Evolutionary conservation across 257 asterid species (phyloP).

Genomic region (Linderniella brevidens): DNA sequence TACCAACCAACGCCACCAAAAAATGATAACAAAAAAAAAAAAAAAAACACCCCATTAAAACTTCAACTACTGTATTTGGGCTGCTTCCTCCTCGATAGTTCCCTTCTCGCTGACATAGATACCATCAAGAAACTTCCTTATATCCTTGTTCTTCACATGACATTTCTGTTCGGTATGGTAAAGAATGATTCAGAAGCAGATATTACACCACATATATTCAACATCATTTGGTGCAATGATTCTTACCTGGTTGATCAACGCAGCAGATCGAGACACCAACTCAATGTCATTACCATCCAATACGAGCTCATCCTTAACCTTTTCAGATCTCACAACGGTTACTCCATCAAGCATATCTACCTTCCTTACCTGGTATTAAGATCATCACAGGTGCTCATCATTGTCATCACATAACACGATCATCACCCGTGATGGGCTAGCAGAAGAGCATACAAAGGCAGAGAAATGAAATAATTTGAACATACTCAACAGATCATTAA

Average conservation of each 20-base stretch:
- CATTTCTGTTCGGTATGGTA: conserved; percentile 33
- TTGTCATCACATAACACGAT: not conserved
- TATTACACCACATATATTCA: not conserved
- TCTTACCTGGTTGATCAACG: conserved; percentile 58
- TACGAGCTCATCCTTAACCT: conserved; percentile 67
- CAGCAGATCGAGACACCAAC: conserved; percentile 68
- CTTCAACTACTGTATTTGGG: too few relatives aligned
- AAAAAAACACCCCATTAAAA: too few relatives aligned
- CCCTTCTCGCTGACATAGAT: conserved; percentile 79
- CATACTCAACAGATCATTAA: too few relatives aligned
- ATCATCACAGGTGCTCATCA: not conserved
- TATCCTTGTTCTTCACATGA: conserved; percentile 80
- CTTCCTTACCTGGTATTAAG: conserved; percentile 45
- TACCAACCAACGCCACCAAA: too few relatives aligned
- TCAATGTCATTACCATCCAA: conserved; percentile 76
- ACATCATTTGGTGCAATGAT: not conserved
- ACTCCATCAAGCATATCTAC: conserved; percentile 87
- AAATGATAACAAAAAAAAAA: too few relatives aligned
- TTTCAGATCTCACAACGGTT: conserved; percentile 52
- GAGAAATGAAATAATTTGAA: too few relatives aligned
- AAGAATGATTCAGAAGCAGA: not conserved
- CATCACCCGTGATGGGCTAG: too few relatives aligned
- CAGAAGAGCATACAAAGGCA: too few relatives aligned
- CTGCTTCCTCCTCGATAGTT: conserved; percentile 34
- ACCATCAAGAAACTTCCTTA: conserved; percentile 73